Conservation (phyloP, 1,139 yeast genomes). For the Saccharomyces hybrid region DNA sequence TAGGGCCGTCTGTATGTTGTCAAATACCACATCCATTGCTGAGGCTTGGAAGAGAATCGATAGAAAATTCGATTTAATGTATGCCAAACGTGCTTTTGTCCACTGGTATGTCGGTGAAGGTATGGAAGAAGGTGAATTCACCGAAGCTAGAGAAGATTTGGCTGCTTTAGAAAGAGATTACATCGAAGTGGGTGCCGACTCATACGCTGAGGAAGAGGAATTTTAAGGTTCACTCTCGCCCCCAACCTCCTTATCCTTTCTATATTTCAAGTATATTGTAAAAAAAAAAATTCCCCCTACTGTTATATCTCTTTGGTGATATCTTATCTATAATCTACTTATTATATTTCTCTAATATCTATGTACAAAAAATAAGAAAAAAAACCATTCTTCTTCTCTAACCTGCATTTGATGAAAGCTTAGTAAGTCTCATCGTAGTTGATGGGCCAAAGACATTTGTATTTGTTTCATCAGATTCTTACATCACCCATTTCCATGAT, state of each 20-base stretch:
- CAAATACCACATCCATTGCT: slow-evolving; percentile 96
- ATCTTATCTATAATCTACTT: background rate
- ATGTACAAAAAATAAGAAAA: background rate
- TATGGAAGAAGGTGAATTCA: slow-evolving; percentile 91
- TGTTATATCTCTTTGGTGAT: background rate
- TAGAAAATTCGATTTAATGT: slow-evolving; percentile 95
- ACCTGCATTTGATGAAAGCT: background rate
- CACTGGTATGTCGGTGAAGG: slow-evolving; percentile 99
- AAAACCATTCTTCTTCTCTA: background rate
- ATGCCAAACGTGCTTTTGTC: slow-evolving; percentile 96
- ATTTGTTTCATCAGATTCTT: background rate
- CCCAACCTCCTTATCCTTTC: background rate
- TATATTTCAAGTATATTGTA: background rate
- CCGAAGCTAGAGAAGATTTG: slow-evolving; percentile 88
- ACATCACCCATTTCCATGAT: background rate
- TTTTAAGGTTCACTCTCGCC: background rate
- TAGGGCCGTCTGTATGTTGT: slow-evolving; percentile 96
- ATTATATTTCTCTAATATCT: background rate
- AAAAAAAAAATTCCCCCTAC: background rate
- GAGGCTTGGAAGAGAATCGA: slow-evolving; percentile 99
- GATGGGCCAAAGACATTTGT: background rate
- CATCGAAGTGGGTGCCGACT: slow-evolving; percentile 92
- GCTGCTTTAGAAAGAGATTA: slow-evolving; percentile 98
- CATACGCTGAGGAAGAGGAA: slow-evolving; percentile 60
- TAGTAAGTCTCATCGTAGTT: background rate